Conservation (phyloP, 1,139 yeast genomes). For the Pneumocystis jirovecii region DNA sequence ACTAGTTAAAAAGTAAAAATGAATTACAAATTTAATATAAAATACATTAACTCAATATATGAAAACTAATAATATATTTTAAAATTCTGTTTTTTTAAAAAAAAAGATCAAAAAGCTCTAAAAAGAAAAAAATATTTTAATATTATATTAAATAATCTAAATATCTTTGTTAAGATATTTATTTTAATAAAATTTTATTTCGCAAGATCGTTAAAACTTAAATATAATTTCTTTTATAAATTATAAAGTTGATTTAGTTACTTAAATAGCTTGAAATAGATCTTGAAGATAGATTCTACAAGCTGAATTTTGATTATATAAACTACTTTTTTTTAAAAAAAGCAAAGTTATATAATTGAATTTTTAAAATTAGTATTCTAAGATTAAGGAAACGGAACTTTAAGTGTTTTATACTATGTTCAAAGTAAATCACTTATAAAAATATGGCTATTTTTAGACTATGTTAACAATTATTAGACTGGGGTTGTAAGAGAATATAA, state of each 20-base stretch:
- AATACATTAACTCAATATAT: neutral
- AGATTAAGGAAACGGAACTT: neutral
- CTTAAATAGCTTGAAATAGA: neutral
- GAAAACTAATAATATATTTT: too few species aligned
- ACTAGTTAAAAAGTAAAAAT: neutral
- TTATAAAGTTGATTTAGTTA: neutral
- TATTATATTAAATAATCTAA: neutral
- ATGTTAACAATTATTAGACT: neutral
- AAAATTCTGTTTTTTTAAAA: neutral
- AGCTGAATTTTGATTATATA: neutral
- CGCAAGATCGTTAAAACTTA: neutral
- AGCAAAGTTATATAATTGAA: neutral
- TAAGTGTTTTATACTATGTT: neutral
- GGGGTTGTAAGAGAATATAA: conserved; percentile 36
- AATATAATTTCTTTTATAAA: neutral
- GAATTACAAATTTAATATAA: too few species aligned
- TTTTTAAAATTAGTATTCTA: neutral
- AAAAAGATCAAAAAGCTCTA: neutral
- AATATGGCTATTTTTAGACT: neutral
- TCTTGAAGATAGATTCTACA: neutral
- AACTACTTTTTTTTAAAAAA: neutral
- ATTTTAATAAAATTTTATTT: neutral
- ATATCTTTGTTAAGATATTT: neutral
- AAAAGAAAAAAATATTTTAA: neutral
- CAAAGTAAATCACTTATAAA: neutral